Base-by-base conservation (phyloP, 2,329 filamentous ascomycete genomes). In the Aotearoamyces nothofagi region DNA sequence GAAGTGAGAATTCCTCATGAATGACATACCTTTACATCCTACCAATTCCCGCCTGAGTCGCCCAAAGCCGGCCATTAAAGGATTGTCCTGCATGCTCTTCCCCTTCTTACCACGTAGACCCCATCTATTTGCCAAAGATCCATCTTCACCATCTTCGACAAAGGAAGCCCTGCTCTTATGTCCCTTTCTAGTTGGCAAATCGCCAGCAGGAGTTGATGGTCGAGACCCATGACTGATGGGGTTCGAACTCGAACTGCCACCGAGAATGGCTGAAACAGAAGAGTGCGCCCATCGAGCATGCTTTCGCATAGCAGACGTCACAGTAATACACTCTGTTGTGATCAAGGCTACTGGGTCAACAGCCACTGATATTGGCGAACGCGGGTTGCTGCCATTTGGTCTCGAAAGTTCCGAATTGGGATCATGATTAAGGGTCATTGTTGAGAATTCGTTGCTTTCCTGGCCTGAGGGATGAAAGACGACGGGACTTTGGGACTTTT, bases 301-400 rank as follows among this genome's bases (percentile, higher is more conserved):
- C 59, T 98, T 98, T 48, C 92, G 86, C 69, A 98, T 94, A 36
- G 86, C 84, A 37, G 87, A 94, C 9, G 90, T 96, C 57, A 98
- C 87, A 25, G 86, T 87, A 50, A 96, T 96, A 55, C 90, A 98
- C 74, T 98, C 90, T 55, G 87, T 93, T 38, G 92, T 93, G 40
- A 98, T 84, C 44, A 98, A 63, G 27, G 84, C 86, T 33, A 93
- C 77, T 2, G 86, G 84, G 47, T 93, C 82, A 41, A 93, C 78
- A 24, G 86, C 82, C 37, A 93, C 82, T 17, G 80, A 71, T 17
- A 86, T 64, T 28, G 36, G 41, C 10, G 39, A 33, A 22, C 24
- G 26, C 41, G 39, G 39, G 14, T 29, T 40, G 26, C 27, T 15
- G 19, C 33, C 39, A 27, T 42, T 44, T 11, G 32, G 29, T 28